phyloP scores from a whole-genome alignment of 2,329 filamentous ascomycete genomes.

The Xenoacremonium recifei region DNA sequence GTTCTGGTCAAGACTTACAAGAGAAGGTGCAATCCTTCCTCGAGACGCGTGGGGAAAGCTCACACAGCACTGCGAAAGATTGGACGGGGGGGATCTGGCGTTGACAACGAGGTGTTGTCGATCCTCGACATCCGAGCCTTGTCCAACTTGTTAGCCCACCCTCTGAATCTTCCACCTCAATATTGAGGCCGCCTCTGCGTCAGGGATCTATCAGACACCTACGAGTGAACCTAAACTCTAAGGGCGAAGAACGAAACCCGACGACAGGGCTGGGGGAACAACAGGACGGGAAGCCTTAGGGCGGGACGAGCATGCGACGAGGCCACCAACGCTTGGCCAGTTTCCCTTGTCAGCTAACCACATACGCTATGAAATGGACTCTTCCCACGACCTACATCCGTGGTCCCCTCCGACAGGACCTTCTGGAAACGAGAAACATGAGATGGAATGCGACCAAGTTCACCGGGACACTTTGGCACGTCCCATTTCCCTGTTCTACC shows the following conservation, averaged over 20 bases:
- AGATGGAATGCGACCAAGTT: slow-evolving; percentile 14
- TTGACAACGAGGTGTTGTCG: slow-evolving; percentile 18
- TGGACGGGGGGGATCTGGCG: too few relatives aligned
- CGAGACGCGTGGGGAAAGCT: slow-evolving; percentile 16
- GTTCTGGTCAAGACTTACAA: slow-evolving; percentile 20
- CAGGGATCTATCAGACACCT: slow-evolving; percentile 18
- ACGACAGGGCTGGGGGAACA: slow-evolving; percentile 4
- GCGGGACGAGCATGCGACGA: background rate
- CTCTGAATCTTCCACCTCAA: slow-evolving; percentile 18
- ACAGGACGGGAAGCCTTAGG: slow-evolving; percentile 1
- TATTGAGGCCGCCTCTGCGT: slow-evolving; percentile 15
- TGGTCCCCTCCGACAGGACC: slow-evolving; percentile 8
- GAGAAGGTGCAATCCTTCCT: slow-evolving; percentile 13
- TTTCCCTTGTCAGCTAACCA: slow-evolving; percentile 1
- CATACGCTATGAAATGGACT: background rate
- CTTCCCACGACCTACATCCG: slow-evolving; percentile 4
- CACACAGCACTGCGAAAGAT: too few relatives aligned
- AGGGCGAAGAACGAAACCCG: slow-evolving; percentile 11
- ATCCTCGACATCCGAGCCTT: slow-evolving; percentile 18
- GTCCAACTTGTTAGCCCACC: slow-evolving; percentile 7
- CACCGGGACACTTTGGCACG: slow-evolving; percentile 14
- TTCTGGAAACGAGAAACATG: slow-evolving; percentile 6
- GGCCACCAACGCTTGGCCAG: background rate
- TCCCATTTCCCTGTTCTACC: slow-evolving; percentile 19
- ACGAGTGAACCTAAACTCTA: slow-evolving; percentile 13